Percentiles rank a stretch among this genome's conserved stretches.
Conservation (phyloP, 768 basidiomycete genomes). For the Leucosporidium yakuticum region DNA sequence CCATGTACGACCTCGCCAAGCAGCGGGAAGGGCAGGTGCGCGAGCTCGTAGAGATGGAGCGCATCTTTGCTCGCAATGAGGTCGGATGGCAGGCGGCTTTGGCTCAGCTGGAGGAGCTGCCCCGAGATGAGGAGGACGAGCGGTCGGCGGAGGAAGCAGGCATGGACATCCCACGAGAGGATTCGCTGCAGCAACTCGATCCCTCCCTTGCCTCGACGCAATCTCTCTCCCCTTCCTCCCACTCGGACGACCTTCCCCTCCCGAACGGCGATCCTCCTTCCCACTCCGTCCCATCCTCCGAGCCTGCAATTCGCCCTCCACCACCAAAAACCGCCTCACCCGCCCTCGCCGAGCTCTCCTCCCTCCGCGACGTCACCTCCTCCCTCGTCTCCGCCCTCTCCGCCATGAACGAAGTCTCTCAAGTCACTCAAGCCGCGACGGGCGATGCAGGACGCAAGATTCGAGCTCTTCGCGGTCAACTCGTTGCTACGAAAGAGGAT, state of each 20-base stretch:
- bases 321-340: background rate
- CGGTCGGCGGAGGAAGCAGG: slow-evolving; percentile 40
- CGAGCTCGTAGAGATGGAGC: slow-evolving; percentile 67
- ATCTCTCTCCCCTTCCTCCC: background rate
- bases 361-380: slow-evolving; percentile 66
- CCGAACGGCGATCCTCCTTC: slow-evolving; percentile 46
- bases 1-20: slow-evolving; percentile 65
- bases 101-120: slow-evolving; percentile 57
- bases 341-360: slow-evolving; percentile 52
- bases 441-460: slow-evolving; percentile 81
- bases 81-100: slow-evolving; percentile 70
- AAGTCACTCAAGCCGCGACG: slow-evolving; percentile 77
- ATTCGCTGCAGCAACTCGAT: background rate
- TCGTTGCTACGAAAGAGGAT: slow-evolving; percentile 8
- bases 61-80: slow-evolving; percentile 73
- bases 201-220: too few species aligned
- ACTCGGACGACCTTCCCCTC: slow-evolving; percentile 30
- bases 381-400: slow-evolving; percentile 69
- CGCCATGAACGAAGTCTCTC: slow-evolving; percentile 76
- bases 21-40: slow-evolving; percentile 77
- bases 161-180: slow-evolving; percentile 43
- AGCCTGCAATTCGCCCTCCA: background rate
- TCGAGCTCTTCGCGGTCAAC: slow-evolving; percentile 52
- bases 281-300: background rate
- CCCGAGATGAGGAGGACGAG: slow-evolving; percentile 44